Base-by-base conservation (phyloP, 2,329 filamentous ascomycete species). In the Phialocephala sp. region DNA sequence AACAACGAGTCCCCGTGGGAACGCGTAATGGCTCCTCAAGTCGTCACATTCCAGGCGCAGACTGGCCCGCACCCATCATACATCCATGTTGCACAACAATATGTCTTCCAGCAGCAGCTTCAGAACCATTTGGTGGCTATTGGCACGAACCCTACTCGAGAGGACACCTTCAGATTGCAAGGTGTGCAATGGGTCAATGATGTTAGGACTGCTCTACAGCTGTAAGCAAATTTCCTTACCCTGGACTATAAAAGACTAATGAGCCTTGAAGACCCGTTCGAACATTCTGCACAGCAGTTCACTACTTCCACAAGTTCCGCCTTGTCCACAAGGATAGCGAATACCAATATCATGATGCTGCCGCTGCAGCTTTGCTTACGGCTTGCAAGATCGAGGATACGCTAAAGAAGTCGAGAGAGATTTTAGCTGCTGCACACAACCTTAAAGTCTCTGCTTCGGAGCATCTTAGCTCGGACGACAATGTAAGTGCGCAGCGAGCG, bases 381-480 rank as follows among this genome's bases (percentile, higher is more conserved):
- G 94, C 94, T 2, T 98, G 94, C 83, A 99, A 99, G 81, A 93
- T 96, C 55, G 95, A 99, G 79, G 95, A 99, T 78, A 99, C 95
- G 0, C 86, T 97, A 71, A 99, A 99, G 80, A 98, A 98, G 81
- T 97, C 93, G 3, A 89, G 87, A 65, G 95, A 99, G 69, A 96
- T 99, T 67, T 83, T 98, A 18, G 96, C 93, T 65, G 93, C 94
- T 0, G 90, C 92, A 27, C 93, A 94, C 79, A 97, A 97, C 75
- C 81, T 97, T 43, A 95, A 93, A 60, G 69, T 74, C 47, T 62
- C 70, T 73, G 71, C 89, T 79, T 77, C 91, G 78, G 84, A 93
- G 79, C 79, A 91, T 77, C 77, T 89, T 43, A 90, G 90, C 20
- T 87, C 91, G 3, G 94, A 98, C 77, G 93, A 97, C 78, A 89